phyloP scores from a whole-genome alignment of 352 stramenopile genomes.

The Phytopythium oedochilum region DNA sequence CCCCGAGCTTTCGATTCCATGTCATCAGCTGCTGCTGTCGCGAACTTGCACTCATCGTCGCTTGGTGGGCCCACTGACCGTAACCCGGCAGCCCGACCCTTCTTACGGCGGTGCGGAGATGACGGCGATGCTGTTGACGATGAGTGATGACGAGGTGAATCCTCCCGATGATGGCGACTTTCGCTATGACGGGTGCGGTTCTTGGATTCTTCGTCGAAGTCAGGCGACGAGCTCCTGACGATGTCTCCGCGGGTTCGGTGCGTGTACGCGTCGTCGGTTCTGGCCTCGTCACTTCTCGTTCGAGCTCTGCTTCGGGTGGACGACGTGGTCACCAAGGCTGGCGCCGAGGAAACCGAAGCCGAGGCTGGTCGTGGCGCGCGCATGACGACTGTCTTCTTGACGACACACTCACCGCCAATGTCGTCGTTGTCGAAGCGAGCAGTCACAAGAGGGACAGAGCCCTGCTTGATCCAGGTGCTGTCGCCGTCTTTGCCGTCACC shows the following conservation, averaged over 20 bases:
- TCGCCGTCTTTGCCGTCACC: conserved; percentile 18
- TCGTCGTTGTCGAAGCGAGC: conserved; percentile 28
- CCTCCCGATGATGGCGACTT: background rate
- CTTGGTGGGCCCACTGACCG: background rate
- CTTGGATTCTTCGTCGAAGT: background rate
- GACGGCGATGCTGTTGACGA: background rate
- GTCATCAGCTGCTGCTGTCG: too few species aligned
- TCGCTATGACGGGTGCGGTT: background rate
- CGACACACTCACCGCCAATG: conserved; percentile 21
- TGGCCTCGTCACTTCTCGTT: conserved; percentile 4
- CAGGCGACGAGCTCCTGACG: conserved; percentile 6
- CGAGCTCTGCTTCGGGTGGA: conserved; percentile 5
- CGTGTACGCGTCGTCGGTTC: background rate
- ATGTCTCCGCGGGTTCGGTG: background rate
- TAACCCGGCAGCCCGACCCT: background rate
- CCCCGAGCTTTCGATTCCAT: too few species aligned
- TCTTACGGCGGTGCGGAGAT: background rate
- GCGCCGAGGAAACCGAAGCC: conserved; percentile 5
- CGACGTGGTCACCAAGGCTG: background rate
- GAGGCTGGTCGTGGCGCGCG: conserved; percentile 25
- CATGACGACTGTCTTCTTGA: conserved; percentile 59
- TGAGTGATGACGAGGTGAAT: background rate
- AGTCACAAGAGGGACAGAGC: conserved; percentile 54
- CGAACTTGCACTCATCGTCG: background rate
- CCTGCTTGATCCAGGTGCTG: conserved; percentile 57